Evolutionary conservation across 2,329 filamentous ascomycete genomes (phyloP), one percentile per base, ranked within the genome.

Genomic region (Venturia nashicola): DNA sequence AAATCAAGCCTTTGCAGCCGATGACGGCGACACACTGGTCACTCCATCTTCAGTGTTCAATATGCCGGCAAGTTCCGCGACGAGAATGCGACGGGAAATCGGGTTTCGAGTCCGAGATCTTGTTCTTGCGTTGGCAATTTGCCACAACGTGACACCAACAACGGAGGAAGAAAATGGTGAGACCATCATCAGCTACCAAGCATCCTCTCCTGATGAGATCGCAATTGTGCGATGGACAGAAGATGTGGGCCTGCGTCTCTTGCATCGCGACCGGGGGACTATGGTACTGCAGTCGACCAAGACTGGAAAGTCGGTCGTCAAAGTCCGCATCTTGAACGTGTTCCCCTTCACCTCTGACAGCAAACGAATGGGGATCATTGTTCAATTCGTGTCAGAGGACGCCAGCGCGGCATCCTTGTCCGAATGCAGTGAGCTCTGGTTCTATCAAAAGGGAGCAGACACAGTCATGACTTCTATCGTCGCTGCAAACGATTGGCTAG

Each of bases 331-430:
- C 60, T 81, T 97, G 4, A 93, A 97, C 55, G 86, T 97, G 2
- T 99, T 99, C 70, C 95, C 95, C 0, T 99, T 99, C 73, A 99
- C 94, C 0, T 97, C 92, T 0, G 94, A 97, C 68, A 93, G 93
- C 68, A 99, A 99, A 76, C 86, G 94, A 62, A 99, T 99, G 94
- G 94, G 95, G 11, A 93, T 99, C 65, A 87, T 99, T 66, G 90
- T 97, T 23, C 88, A 92, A 68, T 97, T 97, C 71, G 81, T 86
- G 36, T 20, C 34, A 6, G 79, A 79, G 40, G 79, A 80, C 1
- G 77, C 82, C 1, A 70, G 76, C 0, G 72, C 81, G 2, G 78
- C 81, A 1, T 57, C 51, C 2, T n/a, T 57, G 11, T 57, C 51
- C 5, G 80, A 80, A 59, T 32, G 20, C 14, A 86, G 89, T 16